These are phyloP conservation scores for Stagonosporopsis tanaceti DNA, from an alignment of 2,329 filamentous ascomycete genomes.

Conservation along the genomic window DNA sequence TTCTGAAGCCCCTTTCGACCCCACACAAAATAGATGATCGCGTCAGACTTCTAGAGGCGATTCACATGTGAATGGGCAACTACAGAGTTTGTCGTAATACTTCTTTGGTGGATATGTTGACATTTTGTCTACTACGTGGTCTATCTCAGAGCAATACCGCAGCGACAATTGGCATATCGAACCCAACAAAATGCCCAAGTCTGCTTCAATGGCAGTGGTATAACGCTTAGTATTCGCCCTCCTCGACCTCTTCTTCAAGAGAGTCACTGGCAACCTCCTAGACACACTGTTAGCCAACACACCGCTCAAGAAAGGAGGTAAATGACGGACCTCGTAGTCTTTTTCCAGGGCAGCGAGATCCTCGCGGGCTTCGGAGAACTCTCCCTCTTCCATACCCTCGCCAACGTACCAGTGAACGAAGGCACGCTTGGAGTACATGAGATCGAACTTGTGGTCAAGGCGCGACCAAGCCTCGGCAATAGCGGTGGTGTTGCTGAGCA, in stretches of 20 bases:
- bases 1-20: background rate
- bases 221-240: constrained; percentile 57
- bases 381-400: constrained; percentile 91
- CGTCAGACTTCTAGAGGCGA: no score
- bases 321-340: constrained; percentile 69
- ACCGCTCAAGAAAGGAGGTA: background rate
- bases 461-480: constrained; percentile 78
- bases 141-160: constrained; percentile 11
- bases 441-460: constrained; percentile 77
- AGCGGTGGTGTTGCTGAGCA: constrained; percentile 78
- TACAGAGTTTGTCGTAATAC: background rate
- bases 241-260: constrained; percentile 65
- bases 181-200: constrained; percentile 28
- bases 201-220: constrained; percentile 30
- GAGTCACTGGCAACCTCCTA: constrained; percentile 77
- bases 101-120: background rate
- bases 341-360: constrained; percentile 85
- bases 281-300: constrained; percentile 7
- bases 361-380: constrained; percentile 87
- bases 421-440: constrained; percentile 80
- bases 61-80: background rate
- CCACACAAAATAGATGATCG: no score
- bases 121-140: constrained; percentile 14
- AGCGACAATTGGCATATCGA: constrained; percentile 18
- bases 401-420: constrained; percentile 85